Percentiles rank a stretch among this genome's conserved stretches.
Conservation (phyloP, 208 protist species). For the Paratrypanosoma confusum region DNA sequence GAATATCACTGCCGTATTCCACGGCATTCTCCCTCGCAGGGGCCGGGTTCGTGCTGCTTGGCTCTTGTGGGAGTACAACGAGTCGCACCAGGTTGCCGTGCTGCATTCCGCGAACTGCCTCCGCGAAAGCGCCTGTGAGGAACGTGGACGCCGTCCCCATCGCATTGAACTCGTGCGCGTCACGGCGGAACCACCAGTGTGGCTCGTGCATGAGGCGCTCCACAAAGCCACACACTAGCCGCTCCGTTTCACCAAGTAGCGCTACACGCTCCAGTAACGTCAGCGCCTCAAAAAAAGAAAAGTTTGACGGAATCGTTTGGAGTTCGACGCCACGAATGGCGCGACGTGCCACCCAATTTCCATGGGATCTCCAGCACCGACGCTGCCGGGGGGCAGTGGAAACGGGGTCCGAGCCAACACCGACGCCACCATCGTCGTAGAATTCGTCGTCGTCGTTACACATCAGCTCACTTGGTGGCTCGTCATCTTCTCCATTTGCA, state of each 20-base stretch:
- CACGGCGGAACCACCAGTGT: slow-evolving; percentile 51
- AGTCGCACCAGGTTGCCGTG: slow-evolving; percentile 45
- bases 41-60: not conserved
- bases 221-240: slow-evolving; percentile 59
- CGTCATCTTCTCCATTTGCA: no score
- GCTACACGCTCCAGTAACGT: slow-evolving; percentile 65
- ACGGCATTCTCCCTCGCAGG: slow-evolving; percentile 2
- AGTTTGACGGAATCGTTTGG: not conserved
- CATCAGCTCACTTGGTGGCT: not conserved
- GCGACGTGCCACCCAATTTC: no score
- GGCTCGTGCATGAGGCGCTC: slow-evolving; percentile 39
- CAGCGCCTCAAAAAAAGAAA: slow-evolving; percentile 23
- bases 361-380: no score
- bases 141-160: slow-evolving; percentile 33
- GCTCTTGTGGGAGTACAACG: slow-evolving; percentile 20
- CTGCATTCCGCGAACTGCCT: slow-evolving; percentile 43
- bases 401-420: no score
- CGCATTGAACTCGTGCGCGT: slow-evolving; percentile 9
- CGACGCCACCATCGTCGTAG: no score
- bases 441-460: slow-evolving; percentile 1
- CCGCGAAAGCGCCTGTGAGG: slow-evolving; percentile 36
- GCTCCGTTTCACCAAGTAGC: slow-evolving; percentile 63
- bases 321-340: no score
- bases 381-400: no score
- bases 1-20: slow-evolving; percentile 15